Evolutionary conservation across 2,329 filamentous ascomycete species (phyloP).

Genomic region (Paecilomyces fulvus): DNA sequence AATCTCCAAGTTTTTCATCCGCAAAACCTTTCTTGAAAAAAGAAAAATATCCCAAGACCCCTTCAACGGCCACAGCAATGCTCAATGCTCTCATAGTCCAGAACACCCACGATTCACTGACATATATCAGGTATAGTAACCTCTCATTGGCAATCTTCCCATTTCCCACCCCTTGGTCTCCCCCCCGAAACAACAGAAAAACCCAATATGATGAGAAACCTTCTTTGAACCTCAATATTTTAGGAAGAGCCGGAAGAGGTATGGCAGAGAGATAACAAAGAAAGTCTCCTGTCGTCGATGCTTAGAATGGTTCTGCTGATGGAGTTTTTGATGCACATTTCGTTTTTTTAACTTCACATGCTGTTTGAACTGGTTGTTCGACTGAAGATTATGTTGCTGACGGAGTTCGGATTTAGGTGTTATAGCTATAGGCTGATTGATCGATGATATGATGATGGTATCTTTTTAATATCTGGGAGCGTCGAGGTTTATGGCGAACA

Average conservation of each 20-base stretch:
- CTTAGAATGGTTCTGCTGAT: slow-evolving; percentile 42
- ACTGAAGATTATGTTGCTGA: neutral
- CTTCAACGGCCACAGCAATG: too few species aligned
- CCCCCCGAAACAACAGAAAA: slow-evolving; percentile 6
- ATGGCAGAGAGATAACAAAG: slow-evolving; percentile 22
- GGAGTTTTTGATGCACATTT: slow-evolving; percentile 1
- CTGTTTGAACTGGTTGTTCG: neutral
- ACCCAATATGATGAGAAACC: slow-evolving; percentile 33
- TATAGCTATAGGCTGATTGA: neutral
- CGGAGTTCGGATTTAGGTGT: neutral
- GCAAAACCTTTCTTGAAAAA: neutral
- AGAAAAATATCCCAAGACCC: neutral
- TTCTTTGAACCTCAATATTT: slow-evolving; percentile 32
- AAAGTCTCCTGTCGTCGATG: slow-evolving; percentile 31
- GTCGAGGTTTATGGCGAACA: neutral
- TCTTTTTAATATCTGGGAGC: neutral
- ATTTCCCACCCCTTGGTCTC: slow-evolving; percentile 5
- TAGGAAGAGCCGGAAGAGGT: slow-evolving; percentile 44
- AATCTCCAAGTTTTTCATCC: neutral
- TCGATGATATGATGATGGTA: neutral
- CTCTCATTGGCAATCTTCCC: neutral
- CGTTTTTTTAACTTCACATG: neutral
- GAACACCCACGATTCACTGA: neutral
- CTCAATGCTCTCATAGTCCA: too few species aligned
- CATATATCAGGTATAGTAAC: neutral